phyloP scores from a whole-genome alignment of 768 basidiomycete species.

The Suillus tomentosus region DNA sequence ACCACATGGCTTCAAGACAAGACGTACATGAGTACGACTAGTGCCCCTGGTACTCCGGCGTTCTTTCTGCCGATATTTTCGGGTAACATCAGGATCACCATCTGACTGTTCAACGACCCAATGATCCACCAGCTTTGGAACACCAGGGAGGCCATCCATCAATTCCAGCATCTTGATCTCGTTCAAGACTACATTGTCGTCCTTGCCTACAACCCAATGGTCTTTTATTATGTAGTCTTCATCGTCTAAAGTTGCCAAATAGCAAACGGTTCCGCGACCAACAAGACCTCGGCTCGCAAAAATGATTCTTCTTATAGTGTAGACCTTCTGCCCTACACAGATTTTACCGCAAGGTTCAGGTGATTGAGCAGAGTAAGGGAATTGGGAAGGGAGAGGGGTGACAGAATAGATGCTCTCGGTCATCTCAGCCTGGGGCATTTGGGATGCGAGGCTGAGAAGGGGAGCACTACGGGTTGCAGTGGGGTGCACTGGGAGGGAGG shows the following conservation, averaged over 20 bases:
- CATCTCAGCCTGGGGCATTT: not conserved
- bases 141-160: accelerated
- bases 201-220: not conserved
- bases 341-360: not conserved
- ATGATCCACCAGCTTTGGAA: no score
- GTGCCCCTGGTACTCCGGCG: no score
- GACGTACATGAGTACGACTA: no score
- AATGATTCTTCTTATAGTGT: no score
- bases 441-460: not conserved
- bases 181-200: not conserved
- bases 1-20: no score
- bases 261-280: no score
- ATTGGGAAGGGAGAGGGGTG: not conserved
- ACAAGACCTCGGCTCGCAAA: no score
- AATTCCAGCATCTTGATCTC: not conserved
- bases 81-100: no score
- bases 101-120: no score
- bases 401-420: not conserved
- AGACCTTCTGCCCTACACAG: not conserved
- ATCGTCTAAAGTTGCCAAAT: no score
- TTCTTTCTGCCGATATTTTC: no score
- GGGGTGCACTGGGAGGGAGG: not conserved
- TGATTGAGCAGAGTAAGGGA: not conserved
- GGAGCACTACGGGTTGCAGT: not conserved
- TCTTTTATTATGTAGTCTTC: no score